Conservation (phyloP, 108 stramenopile genomes). For the Thalassiosira profunda region DNA sequence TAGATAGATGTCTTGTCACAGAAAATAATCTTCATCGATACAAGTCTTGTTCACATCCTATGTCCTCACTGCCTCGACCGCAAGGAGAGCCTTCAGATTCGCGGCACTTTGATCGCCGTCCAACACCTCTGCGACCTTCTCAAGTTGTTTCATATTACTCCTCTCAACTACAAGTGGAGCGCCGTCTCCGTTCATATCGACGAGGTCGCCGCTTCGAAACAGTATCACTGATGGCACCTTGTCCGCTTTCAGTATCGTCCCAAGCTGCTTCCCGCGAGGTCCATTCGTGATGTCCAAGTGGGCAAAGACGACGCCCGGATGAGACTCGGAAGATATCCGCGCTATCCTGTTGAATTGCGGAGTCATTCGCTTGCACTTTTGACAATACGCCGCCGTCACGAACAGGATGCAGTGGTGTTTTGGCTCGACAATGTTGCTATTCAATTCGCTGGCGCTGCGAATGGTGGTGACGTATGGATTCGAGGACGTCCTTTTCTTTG, state of each 20-base stretch:
- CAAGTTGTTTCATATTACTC: slow-evolving; percentile 4
- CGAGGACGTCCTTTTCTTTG: not conserved
- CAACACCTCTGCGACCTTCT: not conserved
- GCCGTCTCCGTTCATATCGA: not conserved
- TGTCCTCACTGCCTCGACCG: not conserved
- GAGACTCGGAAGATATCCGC: slow-evolving; percentile 34
- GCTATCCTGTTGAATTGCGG: slow-evolving; percentile 66
- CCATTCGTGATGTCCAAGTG: slow-evolving; percentile 57
- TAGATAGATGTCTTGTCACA: no score
- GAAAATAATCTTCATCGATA: no score
- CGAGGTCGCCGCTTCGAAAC: slow-evolving; percentile 54
- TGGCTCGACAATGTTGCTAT: slow-evolving; percentile 44
- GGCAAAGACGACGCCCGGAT: slow-evolving; percentile 45
- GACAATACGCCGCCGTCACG: slow-evolving; percentile 69
- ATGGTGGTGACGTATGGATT: slow-evolving; percentile 58
- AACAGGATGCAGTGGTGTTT: slow-evolving; percentile 59
- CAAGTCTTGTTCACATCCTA: no score
- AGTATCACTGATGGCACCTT: slow-evolving; percentile 74
- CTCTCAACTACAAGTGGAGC: slow-evolving; percentile 13
- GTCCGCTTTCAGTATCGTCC: slow-evolving; percentile 50
- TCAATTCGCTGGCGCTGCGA: slow-evolving; percentile 42
- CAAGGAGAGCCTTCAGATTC: slow-evolving; percentile 11
- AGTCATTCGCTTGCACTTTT: slow-evolving; percentile 58
- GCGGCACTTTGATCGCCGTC: not conserved
- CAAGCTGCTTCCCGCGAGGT: slow-evolving; percentile 56